Percentiles rank a stretch among this genome's conserved stretches.
Evolutionary conservation across 2,329 filamentous ascomycete species (phyloP).

Genomic region (Xylariaceae sp.): DNA sequence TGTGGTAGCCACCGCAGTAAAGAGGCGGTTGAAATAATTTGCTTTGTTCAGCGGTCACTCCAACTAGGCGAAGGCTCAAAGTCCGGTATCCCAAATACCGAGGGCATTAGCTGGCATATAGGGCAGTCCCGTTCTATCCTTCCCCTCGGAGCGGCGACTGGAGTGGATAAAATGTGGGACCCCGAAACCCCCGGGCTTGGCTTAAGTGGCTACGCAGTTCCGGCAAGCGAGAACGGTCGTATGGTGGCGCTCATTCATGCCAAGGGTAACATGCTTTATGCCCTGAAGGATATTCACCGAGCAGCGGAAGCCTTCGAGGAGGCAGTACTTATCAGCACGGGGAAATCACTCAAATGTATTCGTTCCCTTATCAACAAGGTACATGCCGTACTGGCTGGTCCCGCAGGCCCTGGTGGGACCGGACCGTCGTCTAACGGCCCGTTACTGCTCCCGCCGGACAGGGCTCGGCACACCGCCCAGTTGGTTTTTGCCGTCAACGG

Average conservation of each 20-base stretch:
- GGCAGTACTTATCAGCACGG: constrained; percentile 84
- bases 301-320: constrained; percentile 93
- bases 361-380: constrained; percentile 77
- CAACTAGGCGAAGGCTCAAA: constrained; percentile 44
- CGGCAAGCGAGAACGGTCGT: constrained; percentile 84
- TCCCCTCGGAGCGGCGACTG: constrained; percentile 12
- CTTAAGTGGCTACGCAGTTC: constrained; percentile 79
- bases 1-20: constrained; percentile 77
- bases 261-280: constrained; percentile 98
- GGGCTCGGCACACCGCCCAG: constrained; percentile 76
- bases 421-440: constrained; percentile 49
- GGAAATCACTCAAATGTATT: constrained; percentile 67
- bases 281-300: constrained; percentile 73
- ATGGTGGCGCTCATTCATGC: constrained; percentile 93
- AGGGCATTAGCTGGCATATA: constrained; percentile 10
- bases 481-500: constrained; percentile 76
- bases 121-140: constrained; percentile 3
- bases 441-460: constrained; percentile 77
- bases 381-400: constrained; percentile 62
- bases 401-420: constrained; percentile 34
- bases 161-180: constrained; percentile 14
- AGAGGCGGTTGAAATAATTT: constrained; percentile 85
- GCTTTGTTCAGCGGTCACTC: constrained; percentile 75
- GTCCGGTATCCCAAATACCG: constrained; percentile 4
- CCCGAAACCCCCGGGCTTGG: constrained; percentile 53